Evolutionary conservation across 139 green algal genomes (phyloP), one percentile per base, ranked within the genome.

Genomic region (Nannochloris sp.): DNA sequence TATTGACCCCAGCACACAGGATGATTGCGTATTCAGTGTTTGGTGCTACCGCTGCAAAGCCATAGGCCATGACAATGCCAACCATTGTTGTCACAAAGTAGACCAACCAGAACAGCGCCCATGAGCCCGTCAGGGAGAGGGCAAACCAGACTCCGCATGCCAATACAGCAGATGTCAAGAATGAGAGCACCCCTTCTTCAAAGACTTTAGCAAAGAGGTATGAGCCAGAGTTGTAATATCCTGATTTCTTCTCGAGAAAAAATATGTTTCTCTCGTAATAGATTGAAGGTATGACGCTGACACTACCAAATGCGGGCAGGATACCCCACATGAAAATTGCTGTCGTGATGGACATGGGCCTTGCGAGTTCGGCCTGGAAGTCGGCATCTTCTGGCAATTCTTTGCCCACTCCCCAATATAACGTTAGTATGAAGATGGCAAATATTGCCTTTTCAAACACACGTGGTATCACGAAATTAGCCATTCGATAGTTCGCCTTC

Each of bases 271-370:
- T 59, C 44, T 77, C 70, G 5, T 68, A 46, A 40, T 69, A 60
- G 37, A 77, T 63, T 17, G 64, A 43, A 9, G 70, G 70, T 8
- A 72, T 51, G 40, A 68, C 70, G n/a, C 45, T 29, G 8, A 59
- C 36, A 12, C 61, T 59, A 25, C 64, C 65, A 64, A 88, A 93
- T 12, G 79, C 80, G 9, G 86, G 82, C 65, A 93, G 65, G 13
- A 76, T 71, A 51, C 68, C 66, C 74, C 71, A 85, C 78, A 92
- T 90, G 79, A 91, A 92, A 55, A 92, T 74, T 51, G 89, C 68
- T 28, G 26, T 29, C 0, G 69, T 46, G 29, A 92, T 85, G 77
- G 89, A 89, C 61, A 82, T 68, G 62, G 87, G 90, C 50, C 29
- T 29, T 10, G 48, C 29, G 0, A 33, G 56, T 5, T 51, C 45